Base-by-base conservation (phyloP, 2,329 filamentous ascomycete species). In the Aspergillus pseudotamarii region DNA sequence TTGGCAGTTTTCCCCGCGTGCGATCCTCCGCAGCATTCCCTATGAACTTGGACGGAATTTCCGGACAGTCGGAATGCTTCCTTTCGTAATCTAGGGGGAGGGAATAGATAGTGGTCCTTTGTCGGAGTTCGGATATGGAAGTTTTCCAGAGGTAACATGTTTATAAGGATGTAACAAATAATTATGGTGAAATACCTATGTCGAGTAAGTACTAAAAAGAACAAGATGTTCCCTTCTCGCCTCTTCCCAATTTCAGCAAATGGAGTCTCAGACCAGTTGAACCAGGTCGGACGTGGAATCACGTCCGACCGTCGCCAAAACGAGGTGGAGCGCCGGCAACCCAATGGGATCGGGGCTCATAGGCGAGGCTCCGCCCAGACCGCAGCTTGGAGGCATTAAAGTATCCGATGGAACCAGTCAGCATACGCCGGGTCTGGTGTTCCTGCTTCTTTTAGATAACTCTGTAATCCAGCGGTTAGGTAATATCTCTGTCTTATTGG, bases 361-460 rank as follows among this genome's bases (percentile, higher is more conserved):
- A 64, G 62, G 63, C 65, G 65, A 67, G 65, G 65, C 65, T 67
- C 66, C 66, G 66, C 66, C 66, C 61, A 66, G 66, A 66, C 66
- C 63, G 65, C 62, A 68, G 66, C 66, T 68, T 68, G 66, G 64
- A 66, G 64, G 60, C 60, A 68, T 64, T 68, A 68, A 68, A 66
- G 66, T 68, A 66, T 61, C 60, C 63, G 61, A 62, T 58, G 60
- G 60, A 55, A 50, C 55, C 56, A 54, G 60, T 62, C 60, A 58
- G 45, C 21, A 56, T 55, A 48, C 23, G 26, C 16, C 50, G 21
- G 50, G 59, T 55, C 38, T 41, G 57, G 58, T 56, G 57, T 50
- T 59, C 61, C 50, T 46, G 51, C 51, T 63, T 57, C 50, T 46
- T 38, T 32, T 30, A 28, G 16, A 28, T 46, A 41, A 41, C 16